phyloP scores from a whole-genome alignment of 1,284 basidiomycete genomes.

The Melanopsichium pennsylvanicum region DNA sequence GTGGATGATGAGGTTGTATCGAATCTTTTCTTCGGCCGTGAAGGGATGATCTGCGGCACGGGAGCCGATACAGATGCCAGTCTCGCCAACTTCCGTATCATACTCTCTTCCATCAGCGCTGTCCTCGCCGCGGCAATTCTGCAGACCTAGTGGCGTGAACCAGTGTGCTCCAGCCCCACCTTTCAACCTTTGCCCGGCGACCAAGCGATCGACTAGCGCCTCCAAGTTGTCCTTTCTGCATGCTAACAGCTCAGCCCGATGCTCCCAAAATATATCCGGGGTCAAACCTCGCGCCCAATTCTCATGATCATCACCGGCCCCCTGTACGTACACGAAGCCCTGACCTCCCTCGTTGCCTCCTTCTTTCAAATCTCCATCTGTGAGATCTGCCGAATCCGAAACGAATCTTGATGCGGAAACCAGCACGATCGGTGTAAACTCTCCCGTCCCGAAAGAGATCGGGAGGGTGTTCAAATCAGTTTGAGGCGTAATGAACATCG shows the following conservation, averaged over 20 bases:
- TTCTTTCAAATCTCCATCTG: neutral
- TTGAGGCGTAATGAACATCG: constrained; percentile 72
- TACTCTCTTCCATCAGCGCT: neutral
- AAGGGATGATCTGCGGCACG: constrained; percentile 19
- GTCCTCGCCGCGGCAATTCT: neutral
- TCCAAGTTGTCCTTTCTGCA: constrained; percentile 69
- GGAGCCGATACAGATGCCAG: constrained; percentile 17
- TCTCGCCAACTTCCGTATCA: constrained; percentile 11
- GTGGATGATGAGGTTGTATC: constrained; percentile 15
- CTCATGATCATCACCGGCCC: constrained; percentile 88
- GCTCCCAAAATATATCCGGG: constrained; percentile 76
- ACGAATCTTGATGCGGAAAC: constrained; percentile 78
- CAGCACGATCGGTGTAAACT: constrained; percentile 76
- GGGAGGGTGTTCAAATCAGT: constrained; percentile 1
- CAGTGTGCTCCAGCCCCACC: constrained; percentile 9
- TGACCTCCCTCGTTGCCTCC: constrained; percentile 62
- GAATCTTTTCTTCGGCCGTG: constrained; percentile 3
- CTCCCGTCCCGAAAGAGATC: neutral
- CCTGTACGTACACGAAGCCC: constrained; percentile 85
- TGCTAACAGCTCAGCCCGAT: constrained; percentile 70
- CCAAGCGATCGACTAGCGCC: constrained; percentile 62
- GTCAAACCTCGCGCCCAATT: constrained; percentile 82
- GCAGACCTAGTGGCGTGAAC: constrained; percentile 18
- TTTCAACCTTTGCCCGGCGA: neutral
- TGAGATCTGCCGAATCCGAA: constrained; percentile 68